Conservation (phyloP, 2,329 filamentous ascomycete species). For the Colletotrichum costaricense region DNA sequence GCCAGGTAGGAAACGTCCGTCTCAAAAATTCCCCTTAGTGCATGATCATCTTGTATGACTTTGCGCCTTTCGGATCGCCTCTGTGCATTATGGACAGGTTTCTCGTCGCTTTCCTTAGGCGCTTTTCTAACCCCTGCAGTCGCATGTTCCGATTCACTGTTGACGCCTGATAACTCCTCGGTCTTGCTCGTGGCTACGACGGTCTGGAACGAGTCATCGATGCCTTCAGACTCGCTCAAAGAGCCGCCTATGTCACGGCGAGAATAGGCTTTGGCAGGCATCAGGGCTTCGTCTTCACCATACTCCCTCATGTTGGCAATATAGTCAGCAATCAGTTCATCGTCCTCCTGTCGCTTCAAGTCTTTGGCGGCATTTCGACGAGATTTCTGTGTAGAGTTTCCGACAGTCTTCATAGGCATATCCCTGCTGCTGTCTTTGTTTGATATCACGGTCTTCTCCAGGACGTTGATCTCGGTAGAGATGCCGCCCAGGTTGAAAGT, state of each 20-base stretch:
- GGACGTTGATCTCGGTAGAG: conserved; percentile 45
- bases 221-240: conserved; percentile 34
- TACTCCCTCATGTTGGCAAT: conserved; percentile 72
- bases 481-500: conserved; percentile 42
- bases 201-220: conserved; percentile 41
- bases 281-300: conserved; percentile 67
- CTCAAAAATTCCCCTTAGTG: neutral
- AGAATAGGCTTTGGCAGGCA: conserved; percentile 69
- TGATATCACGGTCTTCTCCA: conserved; percentile 38
- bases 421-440: conserved; percentile 31
- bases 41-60: neutral
- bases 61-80: neutral
- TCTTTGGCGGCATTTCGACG: neutral
- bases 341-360: conserved; percentile 54
- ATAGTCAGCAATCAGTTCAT: conserved; percentile 74
- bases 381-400: neutral
- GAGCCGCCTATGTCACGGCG: conserved; percentile 41
- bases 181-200: neutral
- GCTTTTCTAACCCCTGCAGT: neutral
- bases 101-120: neutral
- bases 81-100: neutral
- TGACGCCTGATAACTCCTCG: neutral
- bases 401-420: too few species aligned
- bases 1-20: conserved; percentile 1
- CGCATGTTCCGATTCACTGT: neutral